Conservation (phyloP, 106 monocot species). For the Phalaenopsis aphrodite region DNA sequence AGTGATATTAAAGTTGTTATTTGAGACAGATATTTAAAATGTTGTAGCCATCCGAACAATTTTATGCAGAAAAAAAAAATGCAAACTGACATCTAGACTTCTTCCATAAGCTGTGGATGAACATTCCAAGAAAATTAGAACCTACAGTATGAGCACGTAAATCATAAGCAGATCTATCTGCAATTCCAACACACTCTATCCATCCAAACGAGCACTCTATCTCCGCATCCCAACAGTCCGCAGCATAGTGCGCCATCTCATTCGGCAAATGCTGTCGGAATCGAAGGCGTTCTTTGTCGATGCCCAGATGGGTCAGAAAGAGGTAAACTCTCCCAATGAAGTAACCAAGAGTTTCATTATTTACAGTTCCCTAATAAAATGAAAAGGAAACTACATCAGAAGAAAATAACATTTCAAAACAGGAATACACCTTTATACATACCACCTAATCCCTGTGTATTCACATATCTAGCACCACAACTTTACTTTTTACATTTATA, state of each 20-base stretch:
- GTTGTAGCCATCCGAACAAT: too few species aligned
- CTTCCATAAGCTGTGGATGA: too few species aligned
- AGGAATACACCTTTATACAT: too few species aligned
- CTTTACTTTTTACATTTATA: too few species aligned
- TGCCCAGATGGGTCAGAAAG: conserved; percentile 72
- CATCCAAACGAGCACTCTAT: conserved; percentile 45
- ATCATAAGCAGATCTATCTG: conserved; percentile 95
- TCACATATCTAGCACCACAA: too few species aligned
- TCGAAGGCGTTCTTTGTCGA: conserved; percentile 69
- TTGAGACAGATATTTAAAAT: too few species aligned
- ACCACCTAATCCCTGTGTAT: too few species aligned
- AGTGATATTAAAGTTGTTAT: too few species aligned
- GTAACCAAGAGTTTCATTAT: conserved; percentile 92
- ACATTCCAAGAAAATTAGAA: too few species aligned
- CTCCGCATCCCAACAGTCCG: conserved; percentile 97
- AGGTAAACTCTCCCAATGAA: conserved; percentile 88
- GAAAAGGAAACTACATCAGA: conserved; percentile 1
- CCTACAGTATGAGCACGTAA: conserved; percentile 67
- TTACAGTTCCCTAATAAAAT: conserved; percentile 53
- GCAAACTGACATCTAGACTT: too few species aligned
- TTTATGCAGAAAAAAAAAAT: too few species aligned
- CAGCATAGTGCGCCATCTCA: conserved; percentile 99
- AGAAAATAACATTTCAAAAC: background rate
- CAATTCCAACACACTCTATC: conserved; percentile 98
- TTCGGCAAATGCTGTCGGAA: conserved; percentile 91